Percentiles rank a stretch among this genome's conserved stretches.
These are phyloP conservation scores for Exserohilum turcica DNA, from an alignment of 2,329 filamentous ascomycete species.

Conservation along the genomic window DNA sequence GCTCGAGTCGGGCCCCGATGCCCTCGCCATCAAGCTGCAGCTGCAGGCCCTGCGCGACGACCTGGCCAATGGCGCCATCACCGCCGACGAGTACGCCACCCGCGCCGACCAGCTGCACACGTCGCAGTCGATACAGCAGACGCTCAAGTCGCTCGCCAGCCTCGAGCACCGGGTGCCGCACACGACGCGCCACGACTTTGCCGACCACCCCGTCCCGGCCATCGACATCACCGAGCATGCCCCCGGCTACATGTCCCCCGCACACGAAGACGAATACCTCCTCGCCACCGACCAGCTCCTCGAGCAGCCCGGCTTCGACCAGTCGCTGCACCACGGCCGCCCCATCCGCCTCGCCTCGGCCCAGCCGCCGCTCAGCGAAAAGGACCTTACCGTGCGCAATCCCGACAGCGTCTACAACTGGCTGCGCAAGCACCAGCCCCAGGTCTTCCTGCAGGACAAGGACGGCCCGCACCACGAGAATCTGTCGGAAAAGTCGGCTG, in stretches of 20 bases:
- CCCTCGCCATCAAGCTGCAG: constrained; percentile 31
- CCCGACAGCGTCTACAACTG: constrained; percentile 95
- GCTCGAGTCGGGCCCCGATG: constrained; percentile 29
- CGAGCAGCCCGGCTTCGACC: constrained; percentile 59
- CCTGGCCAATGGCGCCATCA: constrained; percentile 36
- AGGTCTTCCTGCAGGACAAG: constrained; percentile 81
- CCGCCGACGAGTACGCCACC: constrained; percentile 37
- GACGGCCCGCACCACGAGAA: constrained; percentile 49
- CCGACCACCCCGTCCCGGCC: constrained; percentile 45
- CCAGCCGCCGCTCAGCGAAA: constrained; percentile 50
- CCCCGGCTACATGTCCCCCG: constrained; percentile 68
- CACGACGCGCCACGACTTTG: constrained; percentile 37
- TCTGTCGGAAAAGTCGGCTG: constrained; percentile 40
- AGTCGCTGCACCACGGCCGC: constrained; percentile 48
- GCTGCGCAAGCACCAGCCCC: constrained; percentile 82
- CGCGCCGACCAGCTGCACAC: constrained; percentile 37
- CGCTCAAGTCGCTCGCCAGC: constrained; percentile 41
- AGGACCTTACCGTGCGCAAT: constrained; percentile 69
- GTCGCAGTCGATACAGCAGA: constrained; percentile 29
- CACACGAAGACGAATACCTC: constrained; percentile 76
- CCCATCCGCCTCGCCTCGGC: constrained; percentile 49
- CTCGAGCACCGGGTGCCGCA: constrained; percentile 52
- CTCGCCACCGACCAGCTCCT: constrained; percentile 64
- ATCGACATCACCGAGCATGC: constrained; percentile 61
- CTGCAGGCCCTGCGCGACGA: constrained; percentile 45